Percentiles rank a stretch among this genome's conserved stretches.
phyloP scores from a whole-genome alignment of 768 basidiomycete species.

The Mycena haematopus region DNA sequence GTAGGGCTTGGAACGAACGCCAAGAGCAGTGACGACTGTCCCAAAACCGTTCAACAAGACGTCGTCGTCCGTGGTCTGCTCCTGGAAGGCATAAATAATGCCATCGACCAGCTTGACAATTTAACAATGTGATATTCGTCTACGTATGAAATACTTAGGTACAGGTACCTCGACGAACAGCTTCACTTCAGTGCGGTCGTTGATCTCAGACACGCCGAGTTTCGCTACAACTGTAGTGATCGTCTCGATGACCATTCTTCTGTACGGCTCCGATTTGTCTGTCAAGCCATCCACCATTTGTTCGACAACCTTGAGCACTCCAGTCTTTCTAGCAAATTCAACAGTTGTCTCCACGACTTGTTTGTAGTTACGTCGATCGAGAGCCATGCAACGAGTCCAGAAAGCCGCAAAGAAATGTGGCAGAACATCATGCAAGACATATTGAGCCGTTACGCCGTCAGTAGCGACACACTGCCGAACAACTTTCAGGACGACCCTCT shows the following conservation, averaged over 20 bases:
- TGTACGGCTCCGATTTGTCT: conserved; percentile 86
- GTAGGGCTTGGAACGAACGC: conserved; percentile 96
- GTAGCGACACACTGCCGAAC: conserved; percentile 98
- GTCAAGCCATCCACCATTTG: conserved; percentile 88
- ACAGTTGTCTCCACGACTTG: conserved; percentile 99
- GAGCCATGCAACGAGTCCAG: conserved; percentile 97
- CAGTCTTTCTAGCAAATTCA: conserved; percentile 95
- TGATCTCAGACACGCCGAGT: conserved; percentile 93
- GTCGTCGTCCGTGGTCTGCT: conserved; percentile 98
- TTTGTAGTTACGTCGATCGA: conserved; percentile 93
- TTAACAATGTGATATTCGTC: too few relatives aligned
- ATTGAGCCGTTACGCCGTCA: conserved; percentile 93
- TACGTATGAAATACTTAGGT: too few relatives aligned
- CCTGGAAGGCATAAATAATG: conserved; percentile 99
- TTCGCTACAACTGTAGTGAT: conserved; percentile 94
- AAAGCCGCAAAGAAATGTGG: conserved; percentile 99
- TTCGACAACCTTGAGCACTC: conserved; percentile 93
- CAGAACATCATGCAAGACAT: conserved; percentile 95
- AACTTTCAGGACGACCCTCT: conserved; percentile 98
- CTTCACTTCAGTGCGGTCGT: conserved; percentile 90
- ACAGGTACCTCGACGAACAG: too few relatives aligned
- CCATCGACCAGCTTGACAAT: conserved; percentile 94
- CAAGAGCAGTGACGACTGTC: conserved; percentile 94
- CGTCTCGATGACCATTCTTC: conserved; percentile 99
- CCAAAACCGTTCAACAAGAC: conserved; percentile 99